Percentiles rank a stretch among this genome's conserved stretches.
phyloP scores from a whole-genome alignment of 2,329 filamentous ascomycete species.

The Venturia carpophila region DNA sequence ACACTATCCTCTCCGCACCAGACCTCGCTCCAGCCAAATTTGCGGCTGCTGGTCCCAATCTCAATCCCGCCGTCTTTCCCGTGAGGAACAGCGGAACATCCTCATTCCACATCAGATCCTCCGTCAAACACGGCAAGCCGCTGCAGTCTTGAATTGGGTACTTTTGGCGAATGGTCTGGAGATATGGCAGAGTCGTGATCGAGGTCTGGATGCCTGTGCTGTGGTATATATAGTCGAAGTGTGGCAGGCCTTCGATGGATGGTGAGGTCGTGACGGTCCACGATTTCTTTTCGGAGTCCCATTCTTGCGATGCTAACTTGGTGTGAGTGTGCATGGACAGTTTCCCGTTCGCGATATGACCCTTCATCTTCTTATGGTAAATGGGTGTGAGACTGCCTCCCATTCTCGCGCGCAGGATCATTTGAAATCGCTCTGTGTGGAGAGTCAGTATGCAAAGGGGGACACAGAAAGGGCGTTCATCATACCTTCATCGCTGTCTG shows the following conservation, averaged over 20 bases:
- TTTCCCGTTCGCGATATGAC: slow-evolving; percentile 46
- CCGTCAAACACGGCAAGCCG: slow-evolving; percentile 64
- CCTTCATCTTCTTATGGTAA: slow-evolving; percentile 59
- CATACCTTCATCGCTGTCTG: slow-evolving; percentile 41
- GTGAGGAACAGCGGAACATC: slow-evolving; percentile 67
- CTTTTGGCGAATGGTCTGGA: slow-evolving; percentile 51
- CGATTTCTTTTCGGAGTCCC: slow-evolving; percentile 40
- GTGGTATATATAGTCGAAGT: slow-evolving; percentile 63
- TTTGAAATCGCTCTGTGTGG: slow-evolving; percentile 51
- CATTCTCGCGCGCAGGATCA: slow-evolving; percentile 57
- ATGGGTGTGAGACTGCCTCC: slow-evolving; percentile 69
- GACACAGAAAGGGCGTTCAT: slow-evolving; percentile 45
- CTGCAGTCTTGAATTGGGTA: slow-evolving; percentile 55
- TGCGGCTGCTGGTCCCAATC: slow-evolving; percentile 62
- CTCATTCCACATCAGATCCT: slow-evolving; percentile 68
- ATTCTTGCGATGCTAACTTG: slow-evolving; percentile 44
- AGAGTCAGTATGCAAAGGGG: not conserved
- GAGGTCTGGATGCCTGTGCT: slow-evolving; percentile 65
- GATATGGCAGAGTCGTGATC: slow-evolving; percentile 51
- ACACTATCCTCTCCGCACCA: slow-evolving; percentile 65
- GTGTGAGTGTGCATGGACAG: slow-evolving; percentile 53
- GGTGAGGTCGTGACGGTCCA: slow-evolving; percentile 50
- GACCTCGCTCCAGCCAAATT: slow-evolving; percentile 67
- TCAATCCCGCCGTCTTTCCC: slow-evolving; percentile 58
- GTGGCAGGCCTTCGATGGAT: slow-evolving; percentile 40